A percentile compares a stretch with the other conserved stretches of the same genome.
phyloP scores from a whole-genome alignment of 208 protist genomes.

The Leishmania martiniquensis region DNA sequence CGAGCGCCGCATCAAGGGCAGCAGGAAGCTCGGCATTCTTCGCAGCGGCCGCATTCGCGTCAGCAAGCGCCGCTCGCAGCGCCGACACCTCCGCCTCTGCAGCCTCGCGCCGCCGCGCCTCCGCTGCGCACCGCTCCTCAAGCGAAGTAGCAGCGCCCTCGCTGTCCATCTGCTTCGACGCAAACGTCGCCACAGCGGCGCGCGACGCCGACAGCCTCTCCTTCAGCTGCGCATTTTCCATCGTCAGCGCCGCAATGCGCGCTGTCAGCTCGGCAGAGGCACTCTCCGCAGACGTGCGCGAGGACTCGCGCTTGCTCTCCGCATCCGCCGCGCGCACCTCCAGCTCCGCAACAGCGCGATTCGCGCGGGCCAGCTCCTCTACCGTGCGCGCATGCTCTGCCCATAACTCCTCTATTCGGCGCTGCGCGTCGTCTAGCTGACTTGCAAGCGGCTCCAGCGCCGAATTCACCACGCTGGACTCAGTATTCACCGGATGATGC shows the following conservation, averaged over 20 bases:
- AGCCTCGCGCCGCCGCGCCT: conserved; percentile 4
- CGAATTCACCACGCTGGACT: conserved; percentile 6
- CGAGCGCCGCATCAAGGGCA: too few species aligned
- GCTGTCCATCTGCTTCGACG: conserved; percentile 3
- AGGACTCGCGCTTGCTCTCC: conserved; percentile 14
- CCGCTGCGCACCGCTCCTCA: conserved; percentile 6
- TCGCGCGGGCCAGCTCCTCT: conserved; percentile 19
- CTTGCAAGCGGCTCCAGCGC: conserved; percentile 15
- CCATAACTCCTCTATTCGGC: neutral
- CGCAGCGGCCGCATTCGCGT: too few species aligned
- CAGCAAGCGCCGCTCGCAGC: conserved; percentile 5
- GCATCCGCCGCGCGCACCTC: conserved; percentile 3
- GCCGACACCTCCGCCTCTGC: conserved; percentile 2
- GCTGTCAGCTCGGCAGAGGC: neutral
- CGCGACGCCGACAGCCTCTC: conserved; percentile 19
- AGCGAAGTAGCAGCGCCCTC: neutral
- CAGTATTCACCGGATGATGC: neutral
- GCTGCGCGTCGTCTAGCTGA: conserved; percentile 30
- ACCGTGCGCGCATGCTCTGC: neutral
- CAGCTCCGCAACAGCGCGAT: conserved; percentile 10
- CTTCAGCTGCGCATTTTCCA: conserved; percentile 17
- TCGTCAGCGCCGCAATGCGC: neutral
- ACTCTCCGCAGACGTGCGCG: neutral
- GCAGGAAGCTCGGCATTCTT: too few species aligned
- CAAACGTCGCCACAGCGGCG: conserved; percentile 5